These are phyloP conservation scores for Leptodontidium sp. DNA, from an alignment of 2,329 filamentous ascomycete species.

Conservation along the genomic window DNA sequence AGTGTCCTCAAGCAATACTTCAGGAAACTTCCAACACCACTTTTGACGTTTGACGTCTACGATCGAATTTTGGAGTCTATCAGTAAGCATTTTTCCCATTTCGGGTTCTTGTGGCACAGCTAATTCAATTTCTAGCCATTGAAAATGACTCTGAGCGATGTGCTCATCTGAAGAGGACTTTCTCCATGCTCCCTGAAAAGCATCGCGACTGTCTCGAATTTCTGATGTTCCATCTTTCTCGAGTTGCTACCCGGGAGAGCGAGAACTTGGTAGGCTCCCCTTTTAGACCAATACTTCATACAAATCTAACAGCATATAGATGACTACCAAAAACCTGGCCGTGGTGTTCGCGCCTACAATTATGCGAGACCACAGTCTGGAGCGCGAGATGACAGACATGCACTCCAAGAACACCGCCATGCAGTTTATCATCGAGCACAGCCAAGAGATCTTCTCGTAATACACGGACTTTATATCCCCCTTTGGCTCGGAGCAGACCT, in stretches of 20 bases:
- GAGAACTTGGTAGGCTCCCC: constrained; percentile 77
- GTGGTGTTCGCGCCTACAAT: constrained; percentile 98
- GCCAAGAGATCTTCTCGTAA: constrained; percentile 75
- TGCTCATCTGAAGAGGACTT: constrained; percentile 73
- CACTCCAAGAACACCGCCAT: constrained; percentile 91
- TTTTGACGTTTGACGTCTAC: constrained; percentile 93
- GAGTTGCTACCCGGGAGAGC: constrained; percentile 81
- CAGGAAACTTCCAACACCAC: constrained; percentile 85
- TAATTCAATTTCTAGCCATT: constrained; percentile 59
- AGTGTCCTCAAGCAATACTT: constrained; percentile 98
- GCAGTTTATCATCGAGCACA: constrained; percentile 93
- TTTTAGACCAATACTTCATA: constrained; percentile 39
- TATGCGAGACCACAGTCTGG: constrained; percentile 88
- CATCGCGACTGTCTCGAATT: constrained; percentile 93
- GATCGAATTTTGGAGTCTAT: constrained; percentile 85
- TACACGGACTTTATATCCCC: neutral
- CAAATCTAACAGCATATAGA: constrained; percentile 56
- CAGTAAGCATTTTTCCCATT: constrained; percentile 57
- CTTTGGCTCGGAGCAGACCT: constrained; percentile 19
- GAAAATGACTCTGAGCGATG: constrained; percentile 73
- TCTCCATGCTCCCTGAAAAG: constrained; percentile 80
- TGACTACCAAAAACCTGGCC: constrained; percentile 95
- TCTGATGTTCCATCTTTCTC: constrained; percentile 89
- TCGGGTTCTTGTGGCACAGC: neutral
- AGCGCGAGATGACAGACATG: constrained; percentile 96